Percentiles rank a stretch among this genome's conserved stretches.
phyloP scores from a whole-genome alignment of 768 basidiomycete species.

The Psilocybe azurescens region DNA sequence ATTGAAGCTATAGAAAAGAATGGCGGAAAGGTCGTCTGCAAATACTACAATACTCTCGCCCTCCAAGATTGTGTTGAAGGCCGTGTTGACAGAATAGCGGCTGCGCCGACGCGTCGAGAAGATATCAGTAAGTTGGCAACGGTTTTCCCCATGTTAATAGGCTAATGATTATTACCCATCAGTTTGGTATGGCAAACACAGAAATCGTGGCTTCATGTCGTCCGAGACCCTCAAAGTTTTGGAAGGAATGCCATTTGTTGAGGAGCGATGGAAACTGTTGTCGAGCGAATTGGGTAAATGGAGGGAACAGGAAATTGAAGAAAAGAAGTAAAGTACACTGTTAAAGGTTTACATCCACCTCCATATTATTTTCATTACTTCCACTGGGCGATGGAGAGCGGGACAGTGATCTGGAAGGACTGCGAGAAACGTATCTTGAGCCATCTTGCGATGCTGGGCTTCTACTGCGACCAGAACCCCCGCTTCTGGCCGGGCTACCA shows the following conservation, averaged over 20 bases:
- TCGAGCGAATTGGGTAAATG: slow-evolving; percentile 66
- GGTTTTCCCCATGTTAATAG: background rate
- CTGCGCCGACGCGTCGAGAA: slow-evolving; percentile 83
- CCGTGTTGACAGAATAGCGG: slow-evolving; percentile 69
- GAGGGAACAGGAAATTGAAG: slow-evolving; percentile 49
- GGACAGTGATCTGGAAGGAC: slow-evolving; percentile 59
- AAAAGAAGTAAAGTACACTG: slow-evolving; percentile 40
- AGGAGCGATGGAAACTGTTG: slow-evolving; percentile 73
- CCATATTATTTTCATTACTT: slow-evolving; percentile 51
- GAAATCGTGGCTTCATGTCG: slow-evolving; percentile 79
- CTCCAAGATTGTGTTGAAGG: slow-evolving; percentile 81
- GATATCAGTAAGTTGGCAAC: slow-evolving; percentile 71
- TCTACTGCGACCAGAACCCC: slow-evolving; percentile 9
- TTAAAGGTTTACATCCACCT: slow-evolving; percentile 23
- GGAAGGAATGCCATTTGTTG: slow-evolving; percentile 57
- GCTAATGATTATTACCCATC: background rate
- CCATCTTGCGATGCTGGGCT: slow-evolving; percentile 49
- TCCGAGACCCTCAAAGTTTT: slow-evolving; percentile 58
- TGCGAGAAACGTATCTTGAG: slow-evolving; percentile 69
- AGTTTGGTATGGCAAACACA: slow-evolving; percentile 83
- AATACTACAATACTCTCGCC: slow-evolving; percentile 89
- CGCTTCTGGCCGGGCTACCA: slow-evolving; percentile 30
- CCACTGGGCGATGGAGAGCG: slow-evolving; percentile 53
- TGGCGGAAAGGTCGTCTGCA: slow-evolving; percentile 87
- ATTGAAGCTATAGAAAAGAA: slow-evolving; percentile 81